Percentiles rank a stretch among this genome's conserved stretches.
These are phyloP conservation scores for Neltuma alba DNA, from an alignment of 306 rosid species.

Conservation along the genomic window DNA sequence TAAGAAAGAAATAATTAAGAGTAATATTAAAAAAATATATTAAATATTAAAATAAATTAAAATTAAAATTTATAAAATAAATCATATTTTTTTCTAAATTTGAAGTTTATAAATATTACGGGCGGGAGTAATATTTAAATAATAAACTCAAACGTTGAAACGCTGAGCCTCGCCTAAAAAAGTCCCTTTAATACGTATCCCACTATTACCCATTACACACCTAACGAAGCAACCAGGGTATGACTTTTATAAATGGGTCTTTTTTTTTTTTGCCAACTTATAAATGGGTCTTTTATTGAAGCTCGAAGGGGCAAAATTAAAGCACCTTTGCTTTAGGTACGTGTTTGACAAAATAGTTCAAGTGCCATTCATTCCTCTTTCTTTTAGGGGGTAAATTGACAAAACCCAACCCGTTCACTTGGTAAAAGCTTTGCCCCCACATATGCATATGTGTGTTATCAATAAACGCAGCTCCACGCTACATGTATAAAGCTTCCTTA, in stretches of 20 bases:
- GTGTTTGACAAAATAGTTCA: slow-evolving; percentile 32
- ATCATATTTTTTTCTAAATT: too few relatives aligned
- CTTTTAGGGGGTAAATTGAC: not conserved
- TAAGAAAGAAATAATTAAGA: too few relatives aligned
- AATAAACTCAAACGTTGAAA: not conserved
- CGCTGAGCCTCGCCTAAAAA: slow-evolving; percentile 7
- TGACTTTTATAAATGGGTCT: not conserved
- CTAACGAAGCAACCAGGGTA: slow-evolving; percentile 24
- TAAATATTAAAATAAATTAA: too few relatives aligned
- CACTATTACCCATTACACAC: slow-evolving; percentile 20
- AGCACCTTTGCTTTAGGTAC: slow-evolving; percentile 28
- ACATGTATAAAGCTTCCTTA: not conserved
- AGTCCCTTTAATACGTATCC: not conserved
- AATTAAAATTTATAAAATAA: too few relatives aligned
- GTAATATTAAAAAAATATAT: too few relatives aligned
- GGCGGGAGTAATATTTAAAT: not conserved
- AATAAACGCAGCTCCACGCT: not conserved
- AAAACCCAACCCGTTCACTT: slow-evolving; percentile 27
- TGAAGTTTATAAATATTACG: too few relatives aligned
- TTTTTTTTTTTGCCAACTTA: too few relatives aligned
- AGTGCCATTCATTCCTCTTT: not conserved
- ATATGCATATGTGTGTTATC: not conserved
- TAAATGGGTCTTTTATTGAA: not conserved
- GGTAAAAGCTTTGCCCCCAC: not conserved
- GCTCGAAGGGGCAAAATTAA: slow-evolving; percentile 16